A percentile compares a stretch with the other conserved stretches of the same genome.
Conservation (phyloP, 805 yeast species). For the Barnettozyma californica region DNA sequence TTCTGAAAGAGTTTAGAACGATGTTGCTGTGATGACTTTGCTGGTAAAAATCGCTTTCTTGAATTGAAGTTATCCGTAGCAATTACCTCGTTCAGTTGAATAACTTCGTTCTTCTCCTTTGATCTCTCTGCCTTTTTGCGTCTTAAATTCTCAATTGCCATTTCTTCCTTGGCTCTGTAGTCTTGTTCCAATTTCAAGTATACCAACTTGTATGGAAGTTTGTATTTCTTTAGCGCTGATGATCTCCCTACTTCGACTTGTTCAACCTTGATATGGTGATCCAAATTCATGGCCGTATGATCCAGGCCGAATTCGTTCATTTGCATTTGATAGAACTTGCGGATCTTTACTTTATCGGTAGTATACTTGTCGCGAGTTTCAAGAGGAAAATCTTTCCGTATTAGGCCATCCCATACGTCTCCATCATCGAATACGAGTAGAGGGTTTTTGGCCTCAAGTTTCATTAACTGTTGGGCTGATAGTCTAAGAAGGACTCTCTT, state of each 20-base stretch:
- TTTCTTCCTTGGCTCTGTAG: constrained; percentile 27
- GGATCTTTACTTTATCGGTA: constrained; percentile 17
- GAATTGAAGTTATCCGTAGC: constrained; percentile 8
- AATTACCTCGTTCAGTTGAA: constrained; percentile 22
- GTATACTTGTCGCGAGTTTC: constrained; percentile 28
- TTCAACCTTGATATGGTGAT: constrained; percentile 13
- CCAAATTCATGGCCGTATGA: constrained; percentile 9
- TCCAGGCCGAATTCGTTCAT: constrained; percentile 15
- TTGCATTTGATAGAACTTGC: constrained; percentile 17
- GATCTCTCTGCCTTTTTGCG: constrained; percentile 27
- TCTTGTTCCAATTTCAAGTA: constrained; percentile 31
- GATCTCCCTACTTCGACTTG: constrained; percentile 2
- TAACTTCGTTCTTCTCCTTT: constrained; percentile 27
- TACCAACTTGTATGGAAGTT: constrained; percentile 31
- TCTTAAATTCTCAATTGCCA: constrained; percentile 31
- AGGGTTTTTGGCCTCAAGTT: constrained; percentile 29
- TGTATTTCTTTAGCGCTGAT: constrained; percentile 22
- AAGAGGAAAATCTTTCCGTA: constrained; percentile 32
- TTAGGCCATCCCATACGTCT: constrained; percentile 29
- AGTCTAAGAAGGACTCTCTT: constrained; percentile 26
- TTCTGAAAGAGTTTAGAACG: constrained; percentile 24
- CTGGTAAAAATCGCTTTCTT: not conserved
- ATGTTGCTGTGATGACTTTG: constrained; percentile 1
- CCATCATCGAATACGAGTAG: constrained; percentile 34
- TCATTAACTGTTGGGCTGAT: constrained; percentile 27